Conservation (phyloP, 805 yeast species). For the Yamadazyma kitorensis region DNA sequence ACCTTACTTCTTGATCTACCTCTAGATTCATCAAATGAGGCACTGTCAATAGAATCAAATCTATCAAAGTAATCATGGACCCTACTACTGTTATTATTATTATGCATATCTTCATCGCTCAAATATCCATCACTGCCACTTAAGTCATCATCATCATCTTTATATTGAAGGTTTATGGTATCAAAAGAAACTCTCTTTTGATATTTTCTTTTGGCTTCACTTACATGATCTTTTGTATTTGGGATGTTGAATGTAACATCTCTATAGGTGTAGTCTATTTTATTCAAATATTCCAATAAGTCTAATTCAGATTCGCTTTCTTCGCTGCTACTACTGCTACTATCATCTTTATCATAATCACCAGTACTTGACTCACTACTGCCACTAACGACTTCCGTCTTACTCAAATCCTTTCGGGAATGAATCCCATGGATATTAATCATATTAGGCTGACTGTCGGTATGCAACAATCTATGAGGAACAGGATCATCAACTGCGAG, state of each 20-base stretch:
- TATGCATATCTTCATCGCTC: conserved; percentile 2
- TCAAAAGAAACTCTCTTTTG: conserved; percentile 50
- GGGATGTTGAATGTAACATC: conserved; percentile 17
- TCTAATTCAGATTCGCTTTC: conserved; percentile 11
- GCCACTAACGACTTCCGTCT: too few relatives aligned
- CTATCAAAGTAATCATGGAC: too few relatives aligned
- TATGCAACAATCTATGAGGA: too few relatives aligned
- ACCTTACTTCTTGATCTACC: conserved; percentile 9
- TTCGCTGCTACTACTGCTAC: not conserved
- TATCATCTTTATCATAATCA: conserved; percentile 1
- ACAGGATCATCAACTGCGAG: too few relatives aligned
- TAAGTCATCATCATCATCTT: conserved; percentile 19
- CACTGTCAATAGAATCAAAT: too few relatives aligned
- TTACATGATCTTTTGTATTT: conserved; percentile 6
- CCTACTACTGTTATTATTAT: too few relatives aligned
- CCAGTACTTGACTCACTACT: not conserved
- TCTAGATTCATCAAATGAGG: conserved; percentile 7
- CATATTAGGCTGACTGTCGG: conserved; percentile 7
- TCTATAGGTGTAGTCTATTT: conserved; percentile 21
- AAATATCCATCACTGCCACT: conserved; percentile 14
- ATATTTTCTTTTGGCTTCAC: conserved; percentile 15
- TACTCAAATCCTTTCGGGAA: too few relatives aligned
- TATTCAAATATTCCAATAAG: conserved; percentile 15
- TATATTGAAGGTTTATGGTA: conserved; percentile 42
- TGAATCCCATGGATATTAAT: conserved; percentile 3